Base-by-base conservation (phyloP, 768 basidiomycete genomes). In the Naematelia encephala region DNA sequence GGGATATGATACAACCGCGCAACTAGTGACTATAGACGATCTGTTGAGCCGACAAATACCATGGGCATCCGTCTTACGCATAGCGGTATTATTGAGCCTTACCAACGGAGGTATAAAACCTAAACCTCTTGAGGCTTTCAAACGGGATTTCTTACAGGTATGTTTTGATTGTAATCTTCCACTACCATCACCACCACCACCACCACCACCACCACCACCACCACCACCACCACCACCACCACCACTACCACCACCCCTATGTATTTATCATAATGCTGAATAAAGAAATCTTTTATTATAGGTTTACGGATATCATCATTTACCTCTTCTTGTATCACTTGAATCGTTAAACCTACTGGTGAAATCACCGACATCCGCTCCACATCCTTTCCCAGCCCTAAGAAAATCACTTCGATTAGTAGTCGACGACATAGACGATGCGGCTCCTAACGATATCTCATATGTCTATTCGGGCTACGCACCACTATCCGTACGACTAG, bases 401-500 rank as follows among this genome's bases (percentile, higher is more conserved):
- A 85, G 93, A 49, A 94, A 93, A 77, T 84, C 87, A 0, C 82
- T 98, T 5, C 86, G 91, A 26, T 83, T 98, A n/a, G 82, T 98
- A 14, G 90, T 96, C n/a, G 80, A 81, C 69, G 94, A 98, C 64
- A 90, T 92, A 60, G 77, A 80, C 50, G 82, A 82, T 63, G 56
- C 69, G 12, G 63, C 68, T 23, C 91, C 96, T 72, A 90, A 90
- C 72, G 96, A 99, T 76, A 90, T 97, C 76, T 87, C 89, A 61
- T 98, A 89, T 74, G 89, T 91, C 30, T 99, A 96, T 79, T 96
- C 92, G 0, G 96, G 94, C 19, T 98, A 91, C 76, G 94, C 96
- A 0, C 96, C 96, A 13, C 85, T 98, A 64, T 90, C 87, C 73
- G 78, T 97, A 23, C 85, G 96, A 29, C 82, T 98, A 5, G 87